phyloP scores from a whole-genome alignment of 208 protist genomes.

The Leishmania turanica region DNA sequence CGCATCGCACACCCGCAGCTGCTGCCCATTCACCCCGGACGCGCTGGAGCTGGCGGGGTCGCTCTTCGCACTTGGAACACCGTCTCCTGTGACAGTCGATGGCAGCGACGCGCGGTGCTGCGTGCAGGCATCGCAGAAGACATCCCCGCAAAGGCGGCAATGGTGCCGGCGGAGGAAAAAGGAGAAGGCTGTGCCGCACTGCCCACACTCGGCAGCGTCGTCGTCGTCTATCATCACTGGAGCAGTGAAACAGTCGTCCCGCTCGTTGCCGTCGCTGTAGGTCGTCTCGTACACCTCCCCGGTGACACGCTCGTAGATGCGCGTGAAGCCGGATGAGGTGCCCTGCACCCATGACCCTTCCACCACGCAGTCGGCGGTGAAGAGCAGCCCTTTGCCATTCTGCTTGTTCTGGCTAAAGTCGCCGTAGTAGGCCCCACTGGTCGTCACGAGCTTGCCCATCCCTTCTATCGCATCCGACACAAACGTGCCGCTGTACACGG shows the following conservation, averaged over 20 bases:
- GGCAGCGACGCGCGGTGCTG: constrained; percentile 68
- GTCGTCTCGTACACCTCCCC: constrained; percentile 78
- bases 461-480: constrained; percentile 58
- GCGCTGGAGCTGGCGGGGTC: constrained; percentile 9
- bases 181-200: constrained; percentile 78
- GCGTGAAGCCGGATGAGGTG: constrained; percentile 55
- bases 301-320: constrained; percentile 50
- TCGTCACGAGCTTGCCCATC: constrained; percentile 57
- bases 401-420: constrained; percentile 59
- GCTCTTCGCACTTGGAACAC: constrained; percentile 14
- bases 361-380: constrained; percentile 35
- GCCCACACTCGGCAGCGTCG: constrained; percentile 55
- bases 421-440: constrained; percentile 70
- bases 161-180: constrained; percentile 91
- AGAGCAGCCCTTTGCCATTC: constrained; percentile 71
- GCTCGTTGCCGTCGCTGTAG: constrained; percentile 78
- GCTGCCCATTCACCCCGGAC: constrained; percentile 1
- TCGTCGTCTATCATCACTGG: constrained; percentile 77
- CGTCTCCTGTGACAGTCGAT: constrained; percentile 51
- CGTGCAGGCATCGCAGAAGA: constrained; percentile 92
- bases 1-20: constrained; percentile 74
- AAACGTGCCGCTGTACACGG: constrained; percentile 82
- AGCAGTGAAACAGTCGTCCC: constrained; percentile 82
- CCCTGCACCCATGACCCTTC: constrained; percentile 59
- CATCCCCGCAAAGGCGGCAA: constrained; percentile 92